Evolutionary conservation across 179 eudicot genomes (phyloP).

Genomic region (Spinacia oleracea): DNA sequence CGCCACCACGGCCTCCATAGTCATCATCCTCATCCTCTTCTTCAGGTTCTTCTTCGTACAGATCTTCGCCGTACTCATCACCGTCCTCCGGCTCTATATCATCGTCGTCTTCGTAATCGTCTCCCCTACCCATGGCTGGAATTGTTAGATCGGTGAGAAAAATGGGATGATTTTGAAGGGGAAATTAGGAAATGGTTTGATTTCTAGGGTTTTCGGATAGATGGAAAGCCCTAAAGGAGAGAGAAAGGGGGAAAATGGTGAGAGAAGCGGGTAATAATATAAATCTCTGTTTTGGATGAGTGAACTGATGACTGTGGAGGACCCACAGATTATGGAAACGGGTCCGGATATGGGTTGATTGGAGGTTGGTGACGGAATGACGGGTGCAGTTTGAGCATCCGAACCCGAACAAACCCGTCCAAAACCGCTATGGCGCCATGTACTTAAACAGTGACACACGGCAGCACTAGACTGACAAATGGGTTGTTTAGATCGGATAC

Average conservation of each 20-base stretch:
- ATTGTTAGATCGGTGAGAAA: conserved; percentile 14
- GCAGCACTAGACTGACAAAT: no score
- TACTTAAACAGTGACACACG: no score
- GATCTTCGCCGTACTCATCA: conserved; percentile 48
- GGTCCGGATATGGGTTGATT: neutral
- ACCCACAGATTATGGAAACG: neutral
- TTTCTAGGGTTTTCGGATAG: conserved; percentile 32
- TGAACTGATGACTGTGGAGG: neutral
- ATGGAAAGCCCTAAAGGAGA: conserved; percentile 12
- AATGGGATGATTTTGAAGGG: neutral
- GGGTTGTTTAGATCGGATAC: no score
- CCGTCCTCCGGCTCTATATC: conserved; percentile 62
- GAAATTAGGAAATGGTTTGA: conserved; percentile 17
- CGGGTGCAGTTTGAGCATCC: no score
- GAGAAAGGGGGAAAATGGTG: neutral
- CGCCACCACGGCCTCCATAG: conserved; percentile 31
- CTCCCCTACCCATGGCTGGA: conserved; percentile 43
- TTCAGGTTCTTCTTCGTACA: conserved; percentile 41
- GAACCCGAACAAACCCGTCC: no score
- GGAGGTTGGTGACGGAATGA: no score
- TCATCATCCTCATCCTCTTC: conserved; percentile 46
- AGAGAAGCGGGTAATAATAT: conserved; percentile 20
- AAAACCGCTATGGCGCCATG: no score
- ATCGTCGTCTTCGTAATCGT: conserved; percentile 57
- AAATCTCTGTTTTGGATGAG: conserved; percentile 13